These are phyloP conservation scores for Polygonum maritimum DNA, from an alignment of 148 eudicot genomes.

Conservation along the genomic window DNA sequence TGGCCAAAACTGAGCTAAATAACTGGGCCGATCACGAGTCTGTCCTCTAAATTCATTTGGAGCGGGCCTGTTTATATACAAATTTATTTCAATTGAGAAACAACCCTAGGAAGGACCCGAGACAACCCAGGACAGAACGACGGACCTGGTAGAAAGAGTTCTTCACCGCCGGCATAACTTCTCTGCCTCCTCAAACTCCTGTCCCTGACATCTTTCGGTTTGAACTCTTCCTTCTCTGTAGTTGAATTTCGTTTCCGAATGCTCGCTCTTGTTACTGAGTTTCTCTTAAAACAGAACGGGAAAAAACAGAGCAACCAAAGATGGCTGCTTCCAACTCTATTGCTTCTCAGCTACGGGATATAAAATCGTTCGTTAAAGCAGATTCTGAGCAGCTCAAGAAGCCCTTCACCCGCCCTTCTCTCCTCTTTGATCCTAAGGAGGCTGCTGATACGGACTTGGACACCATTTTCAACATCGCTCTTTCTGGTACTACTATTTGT, in stretches of 20 bases:
- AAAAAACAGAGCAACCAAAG: not conserved
- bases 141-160: no score
- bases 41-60: no score
- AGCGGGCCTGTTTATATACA: no score
- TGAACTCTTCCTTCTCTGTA: no score
- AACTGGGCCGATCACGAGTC: no score
- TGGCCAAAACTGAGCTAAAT: no score
- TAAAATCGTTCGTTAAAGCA: conserved; percentile 32
- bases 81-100: no score
- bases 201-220: no score
- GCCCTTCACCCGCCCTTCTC: conserved; percentile 74
- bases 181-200: no score
- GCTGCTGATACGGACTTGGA: conserved; percentile 87
- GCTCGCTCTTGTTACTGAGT: not conserved
- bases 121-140: no score
- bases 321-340: conserved; percentile 43
- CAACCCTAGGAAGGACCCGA: no score
- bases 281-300: not conserved
- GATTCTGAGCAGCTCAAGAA: conserved; percentile 42
- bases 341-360: conserved; percentile 48
- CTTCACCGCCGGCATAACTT: no score
- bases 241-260: not conserved
- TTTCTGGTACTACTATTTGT: conserved; percentile 34
- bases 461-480: conserved; percentile 40
- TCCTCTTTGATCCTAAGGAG: conserved; percentile 55